phyloP scores from a whole-genome alignment of 768 basidiomycete species.

The Tylopilus intermedius region DNA sequence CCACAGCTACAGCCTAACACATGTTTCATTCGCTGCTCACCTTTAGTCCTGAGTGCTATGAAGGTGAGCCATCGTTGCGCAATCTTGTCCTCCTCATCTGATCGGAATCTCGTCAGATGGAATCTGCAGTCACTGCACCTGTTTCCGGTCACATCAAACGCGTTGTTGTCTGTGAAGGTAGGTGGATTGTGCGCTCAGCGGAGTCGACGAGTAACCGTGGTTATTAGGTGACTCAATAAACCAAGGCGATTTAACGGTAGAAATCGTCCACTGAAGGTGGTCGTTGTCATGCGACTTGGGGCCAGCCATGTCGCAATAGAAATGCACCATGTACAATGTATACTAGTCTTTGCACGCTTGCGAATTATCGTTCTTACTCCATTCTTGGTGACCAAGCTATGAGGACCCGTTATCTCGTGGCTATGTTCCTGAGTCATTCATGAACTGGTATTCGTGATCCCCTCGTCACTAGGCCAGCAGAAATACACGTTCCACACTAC shows the following conservation, averaged over 20 bases:
- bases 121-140: slow-evolving; percentile 92
- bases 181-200: slow-evolving; percentile 11
- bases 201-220: slow-evolving; percentile 6
- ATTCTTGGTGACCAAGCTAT: background rate
- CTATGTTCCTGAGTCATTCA: background rate
- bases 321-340: slow-evolving; percentile 12
- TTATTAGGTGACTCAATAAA: slow-evolving; percentile 82
- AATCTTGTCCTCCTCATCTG: slow-evolving; percentile 6
- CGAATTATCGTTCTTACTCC: background rate
- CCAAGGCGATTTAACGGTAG: slow-evolving; percentile 87
- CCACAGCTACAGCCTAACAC: slow-evolving; percentile 9
- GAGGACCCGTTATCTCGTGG: background rate
- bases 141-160: slow-evolving; percentile 96
- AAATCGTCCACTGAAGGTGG: slow-evolving; percentile 64
- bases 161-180: slow-evolving; percentile 85
- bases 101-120: slow-evolving; percentile 64
- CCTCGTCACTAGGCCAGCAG: background rate
- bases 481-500: too few relatives aligned
- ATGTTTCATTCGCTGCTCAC: slow-evolving; percentile 6
- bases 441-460: background rate
- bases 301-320: slow-evolving; percentile 15
- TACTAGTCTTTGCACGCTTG: slow-evolving; percentile 8
- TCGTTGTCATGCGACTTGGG: background rate
- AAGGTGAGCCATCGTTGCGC: slow-evolving; percentile 53
- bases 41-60: slow-evolving; percentile 89